Base-by-base conservation (phyloP, 345 rosid species). In the Passiflora organensis region DNA sequence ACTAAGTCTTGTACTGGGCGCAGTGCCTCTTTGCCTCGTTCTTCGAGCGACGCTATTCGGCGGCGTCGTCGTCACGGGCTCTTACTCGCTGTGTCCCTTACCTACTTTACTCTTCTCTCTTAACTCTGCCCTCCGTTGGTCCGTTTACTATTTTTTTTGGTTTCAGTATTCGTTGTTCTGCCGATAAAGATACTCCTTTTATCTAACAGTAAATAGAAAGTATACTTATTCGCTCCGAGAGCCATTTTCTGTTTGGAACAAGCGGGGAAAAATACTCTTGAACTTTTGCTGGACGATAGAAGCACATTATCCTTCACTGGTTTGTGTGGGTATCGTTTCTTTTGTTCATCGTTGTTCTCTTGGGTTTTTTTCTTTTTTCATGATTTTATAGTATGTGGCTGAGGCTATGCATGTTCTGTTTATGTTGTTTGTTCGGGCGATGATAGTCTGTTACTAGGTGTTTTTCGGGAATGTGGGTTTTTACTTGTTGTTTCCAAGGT, bases 21-120 rank as follows among this genome's bases (percentile, higher is more conserved):
- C n/a, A n/a, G n/a, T n/a, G n/a, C n/a, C n/a, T n/a, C n/a, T n/a
- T n/a, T n/a, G n/a, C n/a, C n/a, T n/a, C n/a, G n/a, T n/a, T n/a
- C n/a, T n/a, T 61, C 57, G n/a, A 8, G 25, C 14, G 43, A 28
- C 34, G 10, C 6, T 13, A 42, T 39, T 20, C 57, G 65, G 57
- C 65, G 56, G 50, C 50, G 37, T 47, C 19, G 17, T 13, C 14
- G 19, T 23, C 54, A 20, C 39, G 13, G 8, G n/a, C 20, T 15
- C 1, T 15, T 5, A 39, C 48, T n/a, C 10, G 4, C 16, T 17
- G 50, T 39, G 49, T 2, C 18, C 2, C 10, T 15, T 10, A 14
- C 50, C 18, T 14, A 19, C n/a, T 60, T 22, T 15, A 19, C 41
- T 2, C 10, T 5, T 42, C 15, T 2, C 51, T 6, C 19, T 16